Conservation (phyloP, 331 rosid species). For the Malus hybrid region DNA sequence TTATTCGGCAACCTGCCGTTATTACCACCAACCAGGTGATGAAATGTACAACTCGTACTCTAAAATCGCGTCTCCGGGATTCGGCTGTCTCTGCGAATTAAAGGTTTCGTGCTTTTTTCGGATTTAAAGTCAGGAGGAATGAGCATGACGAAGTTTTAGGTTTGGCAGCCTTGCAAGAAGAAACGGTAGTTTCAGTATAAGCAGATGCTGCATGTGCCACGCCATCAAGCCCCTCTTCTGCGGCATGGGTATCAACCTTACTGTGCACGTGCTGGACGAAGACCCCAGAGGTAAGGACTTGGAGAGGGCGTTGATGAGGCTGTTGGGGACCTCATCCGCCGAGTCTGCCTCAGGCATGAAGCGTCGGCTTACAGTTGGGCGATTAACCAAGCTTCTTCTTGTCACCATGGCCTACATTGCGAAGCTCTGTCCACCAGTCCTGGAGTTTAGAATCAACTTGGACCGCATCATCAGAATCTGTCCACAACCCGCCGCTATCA, state of each 20-base stretch:
- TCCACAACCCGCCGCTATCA: too few relatives aligned
- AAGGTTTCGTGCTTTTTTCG: not conserved
- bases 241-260: conserved; percentile 47
- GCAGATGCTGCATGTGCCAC: conserved; percentile 48
- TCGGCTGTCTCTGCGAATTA: not conserved
- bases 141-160: conserved; percentile 67
- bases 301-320: conserved; percentile 26
- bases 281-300: conserved; percentile 32
- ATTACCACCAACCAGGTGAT: too few relatives aligned
- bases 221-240: conserved; percentile 40
- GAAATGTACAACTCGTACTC: too few relatives aligned
- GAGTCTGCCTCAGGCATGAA: conserved; percentile 85
- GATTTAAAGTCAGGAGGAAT: conserved; percentile 15
- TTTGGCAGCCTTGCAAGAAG: conserved; percentile 98
- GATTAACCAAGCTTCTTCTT: conserved; percentile 77
- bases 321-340: conserved; percentile 22
- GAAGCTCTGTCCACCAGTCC: conserved; percentile 77
- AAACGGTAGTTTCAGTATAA: conserved; percentile 51
- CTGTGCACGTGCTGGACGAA: conserved; percentile 41
- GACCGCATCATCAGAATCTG: conserved; percentile 29
- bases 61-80: not conserved
- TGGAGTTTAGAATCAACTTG: conserved; percentile 52
- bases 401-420: conserved; percentile 81
- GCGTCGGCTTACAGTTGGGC: conserved; percentile 90
- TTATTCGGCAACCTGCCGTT: too few relatives aligned